Percentiles rank a stretch among this genome's conserved stretches.
These are phyloP conservation scores for Rhynchosporium secalis DNA, from an alignment of 2,329 filamentous ascomycete genomes.

Conservation along the genomic window DNA sequence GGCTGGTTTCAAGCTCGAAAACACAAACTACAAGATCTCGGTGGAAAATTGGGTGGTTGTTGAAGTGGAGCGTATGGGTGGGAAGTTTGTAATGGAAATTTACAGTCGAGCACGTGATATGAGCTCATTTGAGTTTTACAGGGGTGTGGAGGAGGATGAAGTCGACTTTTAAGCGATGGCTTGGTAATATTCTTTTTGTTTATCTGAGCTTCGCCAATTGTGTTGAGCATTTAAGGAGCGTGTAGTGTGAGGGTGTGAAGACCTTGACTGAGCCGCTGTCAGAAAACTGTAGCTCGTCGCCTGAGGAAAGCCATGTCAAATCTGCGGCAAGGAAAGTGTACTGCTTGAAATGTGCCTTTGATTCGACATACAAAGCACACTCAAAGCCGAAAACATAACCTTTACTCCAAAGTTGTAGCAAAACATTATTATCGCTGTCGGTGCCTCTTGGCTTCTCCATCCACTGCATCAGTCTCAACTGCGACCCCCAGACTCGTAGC, in stretches of 20 bases:
- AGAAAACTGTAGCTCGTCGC: background rate
- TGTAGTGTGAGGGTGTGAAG: background rate
- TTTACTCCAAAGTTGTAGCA: constrained; percentile 5
- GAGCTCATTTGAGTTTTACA: constrained; percentile 1
- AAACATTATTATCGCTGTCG: constrained; percentile 26
- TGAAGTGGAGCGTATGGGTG: background rate
- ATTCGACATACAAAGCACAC: background rate
- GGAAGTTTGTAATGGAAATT: background rate
- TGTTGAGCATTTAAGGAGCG: background rate
- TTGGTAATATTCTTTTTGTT: background rate
- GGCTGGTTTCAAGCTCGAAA: background rate
- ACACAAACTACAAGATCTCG: background rate
- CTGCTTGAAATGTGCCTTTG: background rate
- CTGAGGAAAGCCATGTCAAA: background rate
- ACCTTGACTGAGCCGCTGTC: background rate
- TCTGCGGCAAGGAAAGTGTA: background rate
- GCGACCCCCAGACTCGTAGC: constrained; percentile 38
- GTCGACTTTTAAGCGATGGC: background rate
- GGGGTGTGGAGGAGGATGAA: background rate
- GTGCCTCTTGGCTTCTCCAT: constrained; percentile 25
- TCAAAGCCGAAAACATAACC: constrained; percentile 3
- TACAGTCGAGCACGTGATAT: constrained; percentile 10
- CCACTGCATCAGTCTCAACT: constrained; percentile 31
- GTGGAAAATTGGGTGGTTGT: background rate
- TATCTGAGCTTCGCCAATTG: background rate